Base-by-base conservation (phyloP, 345 rosid genomes). In the Sonneratia caseolaris region DNA sequence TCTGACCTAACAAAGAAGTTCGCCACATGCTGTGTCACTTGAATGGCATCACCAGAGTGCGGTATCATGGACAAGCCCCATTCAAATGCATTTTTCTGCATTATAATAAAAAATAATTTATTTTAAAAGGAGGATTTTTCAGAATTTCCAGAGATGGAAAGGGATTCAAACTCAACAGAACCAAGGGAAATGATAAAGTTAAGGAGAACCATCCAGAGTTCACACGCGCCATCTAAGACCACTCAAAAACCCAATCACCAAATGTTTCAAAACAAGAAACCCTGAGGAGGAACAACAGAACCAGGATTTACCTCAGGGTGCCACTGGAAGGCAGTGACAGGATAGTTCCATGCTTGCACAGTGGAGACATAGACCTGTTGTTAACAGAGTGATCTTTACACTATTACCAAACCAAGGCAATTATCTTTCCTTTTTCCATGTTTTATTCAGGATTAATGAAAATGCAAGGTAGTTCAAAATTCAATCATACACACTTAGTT, bases 1-100 rank as follows among this genome's bases (percentile, higher is more conserved):
- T 36, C 89, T 79, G 32, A 91, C 96, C 97, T 86, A 81, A 94
- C 83, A 67, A 91, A 80, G 76, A 76, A 84, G 81, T 91, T 94
- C 4, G 98, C 97, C 42, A 80, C 82, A 69, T 82, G 87, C 75
- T 91, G 98, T 53, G 97, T 91, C 80, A 94, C 98, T 70, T 81
- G 87, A 76, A 89, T 86, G 66, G 95, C 98, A 7, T 94, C 96
- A 22, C 88, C 96, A 1, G 97, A 82, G 84, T 89, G 98, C 37
- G 98, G 98, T 76, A 94, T 90, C 82, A 69, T 82, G 7, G 87
- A 76, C 75, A 71, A 75, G 68, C 93, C 95, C 97, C 97, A 94
- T 77, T 87, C 98, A 59, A 93, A 91, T 79, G 98, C 93, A 81
- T 94, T 91, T 87, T 91, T 91, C 97, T 94, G 90, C 84, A 83